Evolutionary conservation across 1,284 basidiomycete genomes (phyloP), one percentile per base, ranked within the genome.

Genomic region (Ganoderma sinense): DNA sequence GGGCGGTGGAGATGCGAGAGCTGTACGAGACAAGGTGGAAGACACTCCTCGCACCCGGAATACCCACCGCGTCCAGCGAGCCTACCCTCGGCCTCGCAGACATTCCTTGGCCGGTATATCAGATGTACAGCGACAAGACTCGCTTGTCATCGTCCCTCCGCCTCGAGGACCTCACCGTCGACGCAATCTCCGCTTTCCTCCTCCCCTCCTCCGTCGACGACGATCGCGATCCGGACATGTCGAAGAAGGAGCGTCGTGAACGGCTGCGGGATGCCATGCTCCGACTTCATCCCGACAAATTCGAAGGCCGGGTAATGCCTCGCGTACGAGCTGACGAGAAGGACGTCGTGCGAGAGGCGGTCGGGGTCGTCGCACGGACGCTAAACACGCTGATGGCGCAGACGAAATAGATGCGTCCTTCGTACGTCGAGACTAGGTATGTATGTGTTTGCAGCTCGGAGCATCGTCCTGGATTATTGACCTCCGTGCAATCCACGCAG

Each of bases 251-350:
- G 51, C 81, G 84, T 62, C 91, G 88, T 76, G 92, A 92, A 53
- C 88, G 86, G 66, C 78, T 95, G 48, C 84, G 92, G 71, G 92
- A 94, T 77, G 88, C 91, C 0, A 87, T 95, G 77, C 79, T 95
- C 41, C 87, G 91, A 16, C 96, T 94, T 78, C 95, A 96, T 78
- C 94, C 95, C 0, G 95, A 97, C 81, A 93, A 95, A 74, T 96
- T 96, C 75, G 91, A 94, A 77, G 89, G 90, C 11, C 85, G 93
- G 58, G 83, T 94, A 40, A 88, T 95, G 83, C 78, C 79, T 39
- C 83, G 85, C 8, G 86, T 96, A 1, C 77, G 77, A 61, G 81
- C 83, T 36, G 84, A 85, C 31, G 96, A 99, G 75, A 86, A 86
- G 80, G 88, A 89, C 70, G 82, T 82, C 56, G 92, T 98, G 10